Evolutionary conservation across 805 yeast genomes (phyloP).

Genomic region (Zygosaccharomyces gambellarensis): DNA sequence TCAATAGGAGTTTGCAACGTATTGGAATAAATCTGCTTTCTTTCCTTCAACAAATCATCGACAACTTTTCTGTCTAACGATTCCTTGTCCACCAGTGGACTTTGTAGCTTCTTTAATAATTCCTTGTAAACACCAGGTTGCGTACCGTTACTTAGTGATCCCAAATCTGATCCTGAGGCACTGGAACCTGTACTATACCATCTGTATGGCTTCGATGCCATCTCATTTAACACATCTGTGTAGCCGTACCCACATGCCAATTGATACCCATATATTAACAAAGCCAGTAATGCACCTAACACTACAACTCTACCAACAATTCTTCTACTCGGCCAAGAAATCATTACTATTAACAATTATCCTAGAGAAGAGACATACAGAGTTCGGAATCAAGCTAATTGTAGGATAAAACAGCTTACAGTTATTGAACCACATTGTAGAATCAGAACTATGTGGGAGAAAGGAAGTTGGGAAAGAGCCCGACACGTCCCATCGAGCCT

Average conservation of each 20-base stretch:
- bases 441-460: too few species aligned
- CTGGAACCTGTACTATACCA: neutral
- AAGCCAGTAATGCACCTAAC: constrained; percentile 1
- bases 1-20: constrained; percentile 37
- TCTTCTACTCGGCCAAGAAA: constrained; percentile 3
- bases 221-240: neutral
- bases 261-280: constrained; percentile 1
- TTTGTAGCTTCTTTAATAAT: constrained; percentile 12
- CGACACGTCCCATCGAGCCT: too few species aligned
- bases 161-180: neutral
- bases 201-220: constrained; percentile 4
- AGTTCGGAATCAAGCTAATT: neutral
- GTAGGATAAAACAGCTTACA: neutral
- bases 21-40: constrained; percentile 38
- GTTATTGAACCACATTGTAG: too few species aligned
- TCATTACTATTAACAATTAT: neutral
- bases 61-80: constrained; percentile 11
- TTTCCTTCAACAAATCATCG: constrained; percentile 20
- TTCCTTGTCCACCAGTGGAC: constrained; percentile 20
- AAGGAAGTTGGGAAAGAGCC: too few species aligned
- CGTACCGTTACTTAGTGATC: neutral
- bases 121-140: neutral
- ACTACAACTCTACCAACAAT: constrained; percentile 1
- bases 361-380: neutral
- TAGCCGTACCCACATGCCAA: constrained; percentile 4